A percentile compares a stretch with the other conserved stretches of the same genome.
Evolutionary conservation across 148 eudicot species (phyloP).

Genomic region (Cornus kousa): DNA sequence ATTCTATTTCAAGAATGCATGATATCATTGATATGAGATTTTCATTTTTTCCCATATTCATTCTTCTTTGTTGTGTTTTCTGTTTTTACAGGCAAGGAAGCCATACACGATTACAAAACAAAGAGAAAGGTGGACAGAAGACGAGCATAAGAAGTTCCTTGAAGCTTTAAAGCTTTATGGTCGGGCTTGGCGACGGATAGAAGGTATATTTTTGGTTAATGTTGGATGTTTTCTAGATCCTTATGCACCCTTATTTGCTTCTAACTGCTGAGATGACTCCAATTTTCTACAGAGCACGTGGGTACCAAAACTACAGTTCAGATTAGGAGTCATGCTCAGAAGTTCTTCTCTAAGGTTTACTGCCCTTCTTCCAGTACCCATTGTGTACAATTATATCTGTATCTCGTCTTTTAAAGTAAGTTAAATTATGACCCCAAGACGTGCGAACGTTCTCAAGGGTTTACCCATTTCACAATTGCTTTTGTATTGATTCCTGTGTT

Average conservation of each 20-base stretch:
- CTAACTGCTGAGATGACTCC: conserved; percentile 11
- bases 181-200: conserved; percentile 81
- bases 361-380: conserved; percentile 25
- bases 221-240: background rate
- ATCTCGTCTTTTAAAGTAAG: conserved; percentile 42
- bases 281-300: conserved; percentile 61
- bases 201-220: conserved; percentile 40
- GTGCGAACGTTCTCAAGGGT: conserved; percentile 26
- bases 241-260: background rate
- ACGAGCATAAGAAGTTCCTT: conserved; percentile 78
- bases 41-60: background rate
- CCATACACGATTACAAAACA: conserved; percentile 87
- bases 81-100: conserved; percentile 55
- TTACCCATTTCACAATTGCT: background rate
- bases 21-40: background rate
- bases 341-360: conserved; percentile 88
- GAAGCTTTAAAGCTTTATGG: conserved; percentile 84
- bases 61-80: conserved; percentile 5
- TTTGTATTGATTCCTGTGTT: conserved; percentile 14
- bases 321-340: conserved; percentile 94
- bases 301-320: conserved; percentile 96
- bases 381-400: conserved; percentile 35
- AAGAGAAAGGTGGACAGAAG: conserved; percentile 92
- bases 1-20: background rate
- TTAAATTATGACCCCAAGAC: conserved; percentile 39